Base-by-base conservation (phyloP, 176 grass and related monocot genomes). In the Avena atlantica region DNA sequence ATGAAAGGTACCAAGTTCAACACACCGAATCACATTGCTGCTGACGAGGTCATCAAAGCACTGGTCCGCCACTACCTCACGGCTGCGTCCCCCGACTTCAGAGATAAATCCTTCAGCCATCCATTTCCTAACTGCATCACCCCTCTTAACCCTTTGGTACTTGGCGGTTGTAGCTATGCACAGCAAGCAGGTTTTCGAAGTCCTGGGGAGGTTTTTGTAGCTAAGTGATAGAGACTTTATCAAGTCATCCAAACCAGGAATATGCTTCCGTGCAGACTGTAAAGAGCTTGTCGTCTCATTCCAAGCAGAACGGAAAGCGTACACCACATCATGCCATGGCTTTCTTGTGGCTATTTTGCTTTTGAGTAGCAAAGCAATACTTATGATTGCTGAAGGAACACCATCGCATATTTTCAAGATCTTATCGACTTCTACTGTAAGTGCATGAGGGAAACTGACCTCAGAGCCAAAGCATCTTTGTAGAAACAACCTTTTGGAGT, bases 31-130 rank as follows among this genome's bases (percentile, higher is more conserved):
- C 71, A 84, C 49, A 23, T 65, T 74, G 25, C 68, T 84, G 55
- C 74, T 74, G 57, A 84, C 59, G 8, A 84, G 71, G 49, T 75
- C 82, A 4, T 84, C 65, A 23, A 84, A 84, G 65, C 57, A 84
- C 3, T 44, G 17, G 8, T 60, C 29, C 10, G 47, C 82, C n/a
- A 84, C 68, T 24, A 47, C 68, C 49, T 74, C 16, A 24, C n/a
- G 3, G 53, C 45, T 56, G 37, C 12, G 24, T 23, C 25, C 15
- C 37, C 49, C 2, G 4, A 23, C 57, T 76, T 40, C 2, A 74
- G 31, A 23, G 52, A 84, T 74, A 84, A 84, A 60, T 58, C 64
- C 68, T 84, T 84, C 42, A 25, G 68, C 9, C 8, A 74, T 75
- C 82, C 82, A 84, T 76, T 55, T 84, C 40, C 82, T 75, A 44